These are phyloP conservation scores for Schizochytrium sp. DNA, from an alignment of 108 stramenopile species.

Conservation along the genomic window DNA sequence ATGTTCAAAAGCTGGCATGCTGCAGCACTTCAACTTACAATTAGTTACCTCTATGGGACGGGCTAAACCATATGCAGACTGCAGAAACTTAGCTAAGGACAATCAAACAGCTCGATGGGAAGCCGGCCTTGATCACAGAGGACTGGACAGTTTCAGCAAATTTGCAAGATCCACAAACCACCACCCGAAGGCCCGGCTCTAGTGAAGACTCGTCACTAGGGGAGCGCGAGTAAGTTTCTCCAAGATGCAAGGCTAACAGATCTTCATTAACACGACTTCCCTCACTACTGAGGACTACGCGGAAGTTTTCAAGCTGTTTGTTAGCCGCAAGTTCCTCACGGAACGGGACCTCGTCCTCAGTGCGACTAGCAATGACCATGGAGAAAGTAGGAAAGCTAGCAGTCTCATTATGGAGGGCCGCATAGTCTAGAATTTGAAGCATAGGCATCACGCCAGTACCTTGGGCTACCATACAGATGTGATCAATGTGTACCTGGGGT, in stretches of 20 bases:
- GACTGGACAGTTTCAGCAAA: not conserved
- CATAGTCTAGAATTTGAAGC: not conserved
- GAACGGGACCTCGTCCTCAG: not conserved
- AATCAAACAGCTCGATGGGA: conserved; percentile 11
- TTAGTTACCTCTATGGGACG: not conserved
- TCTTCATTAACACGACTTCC: not conserved
- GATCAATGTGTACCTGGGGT: not conserved
- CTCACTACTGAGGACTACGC: not conserved
- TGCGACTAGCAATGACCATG: not conserved
- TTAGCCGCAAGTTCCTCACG: not conserved
- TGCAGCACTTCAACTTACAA: no score
- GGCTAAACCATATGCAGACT: not conserved
- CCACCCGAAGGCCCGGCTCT: not conserved
- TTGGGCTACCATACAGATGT: conserved; percentile 24
- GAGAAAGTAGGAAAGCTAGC: not conserved
- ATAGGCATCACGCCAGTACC: conserved; percentile 51
- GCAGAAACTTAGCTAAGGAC: not conserved
- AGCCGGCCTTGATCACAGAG: not conserved
- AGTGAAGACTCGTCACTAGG: not conserved
- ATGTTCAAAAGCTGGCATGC: no score
- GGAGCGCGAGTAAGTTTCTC: not conserved
- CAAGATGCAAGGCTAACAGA: not conserved
- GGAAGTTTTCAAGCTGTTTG: not conserved
- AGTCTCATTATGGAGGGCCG: not conserved
- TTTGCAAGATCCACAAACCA: conserved; percentile 27